Evolutionary conservation across 768 basidiomycete genomes (phyloP).

Genomic region (Pleurotus djamor): DNA sequence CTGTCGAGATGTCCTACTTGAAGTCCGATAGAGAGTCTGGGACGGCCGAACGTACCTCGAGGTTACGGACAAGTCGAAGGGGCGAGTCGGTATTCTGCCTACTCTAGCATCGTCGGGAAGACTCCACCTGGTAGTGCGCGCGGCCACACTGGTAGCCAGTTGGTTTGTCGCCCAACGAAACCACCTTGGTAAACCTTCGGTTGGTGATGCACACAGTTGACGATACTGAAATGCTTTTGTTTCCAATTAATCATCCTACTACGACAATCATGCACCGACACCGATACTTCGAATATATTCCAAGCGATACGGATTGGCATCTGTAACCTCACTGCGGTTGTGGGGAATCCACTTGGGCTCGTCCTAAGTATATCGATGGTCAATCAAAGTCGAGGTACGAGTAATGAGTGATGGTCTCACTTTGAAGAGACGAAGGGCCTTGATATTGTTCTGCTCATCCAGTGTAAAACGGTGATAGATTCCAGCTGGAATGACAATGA

Average conservation of each 20-base stretch:
- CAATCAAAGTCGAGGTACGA: neutral
- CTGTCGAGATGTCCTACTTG: too few relatives aligned
- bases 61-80: too few relatives aligned
- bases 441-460: conserved; percentile 70
- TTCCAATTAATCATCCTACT: neutral
- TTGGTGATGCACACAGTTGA: too few relatives aligned
- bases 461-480: conserved; percentile 96
- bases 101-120: too few relatives aligned
- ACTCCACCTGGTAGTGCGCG: too few relatives aligned
- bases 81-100: too few relatives aligned
- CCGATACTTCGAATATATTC: conserved; percentile 56
- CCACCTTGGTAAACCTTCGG: too few relatives aligned
- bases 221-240: too few relatives aligned
- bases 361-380: conserved; percentile 46
- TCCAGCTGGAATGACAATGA: conserved; percentile 84
- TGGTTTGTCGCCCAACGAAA: too few relatives aligned
- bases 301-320: conserved; percentile 59
- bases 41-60: too few relatives aligned
- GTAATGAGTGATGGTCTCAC: conserved; percentile 30
- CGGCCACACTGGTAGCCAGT: too few relatives aligned
- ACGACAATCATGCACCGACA: conserved; percentile 31
- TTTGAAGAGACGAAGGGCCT: conserved; percentile 84
- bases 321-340: conserved; percentile 61
- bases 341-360: conserved; percentile 90
- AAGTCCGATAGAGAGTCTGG: too few relatives aligned